These are phyloP conservation scores for Austroboletus novae-zelandiae DNA, from an alignment of 1,284 basidiomycete genomes.

Conservation along the genomic window DNA sequence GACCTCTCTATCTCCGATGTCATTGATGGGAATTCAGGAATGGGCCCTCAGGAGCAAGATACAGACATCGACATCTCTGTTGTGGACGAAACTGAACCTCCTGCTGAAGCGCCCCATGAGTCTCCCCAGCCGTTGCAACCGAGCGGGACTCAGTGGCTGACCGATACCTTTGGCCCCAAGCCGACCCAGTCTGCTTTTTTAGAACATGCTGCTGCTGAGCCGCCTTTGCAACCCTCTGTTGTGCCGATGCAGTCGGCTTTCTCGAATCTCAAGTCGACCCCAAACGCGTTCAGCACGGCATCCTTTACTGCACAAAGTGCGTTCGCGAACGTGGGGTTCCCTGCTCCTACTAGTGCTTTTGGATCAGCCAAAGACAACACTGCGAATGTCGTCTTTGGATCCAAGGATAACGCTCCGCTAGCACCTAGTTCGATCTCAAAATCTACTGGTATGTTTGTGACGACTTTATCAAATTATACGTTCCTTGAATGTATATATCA, in stretches of 20 bases:
- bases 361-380: constrained; percentile 18
- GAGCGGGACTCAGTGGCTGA: constrained; percentile 41
- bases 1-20: constrained; percentile 64
- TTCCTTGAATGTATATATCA: neutral
- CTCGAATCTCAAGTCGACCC: constrained; percentile 36
- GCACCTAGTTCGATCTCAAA: constrained; percentile 3
- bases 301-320: constrained; percentile 18
- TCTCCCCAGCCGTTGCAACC: constrained; percentile 21
- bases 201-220: neutral
- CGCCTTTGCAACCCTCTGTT: constrained; percentile 14
- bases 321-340: constrained; percentile 2
- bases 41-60: constrained; percentile 23
- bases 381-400: constrained; percentile 16
- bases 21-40: constrained; percentile 68
- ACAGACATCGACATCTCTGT: constrained; percentile 27
- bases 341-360: constrained; percentile 10
- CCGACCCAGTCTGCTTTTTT: constrained; percentile 27
- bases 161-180: constrained; percentile 35
- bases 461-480: neutral
- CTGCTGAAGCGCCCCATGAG: neutral
- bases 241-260: constrained; percentile 38
- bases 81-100: constrained; percentile 22
- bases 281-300: constrained; percentile 32
- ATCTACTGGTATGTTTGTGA: constrained; percentile 15
- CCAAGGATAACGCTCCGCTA: constrained; percentile 19